Conservation (phyloP, 2,329 filamentous ascomycete species). For the Fusarium sp. region DNA sequence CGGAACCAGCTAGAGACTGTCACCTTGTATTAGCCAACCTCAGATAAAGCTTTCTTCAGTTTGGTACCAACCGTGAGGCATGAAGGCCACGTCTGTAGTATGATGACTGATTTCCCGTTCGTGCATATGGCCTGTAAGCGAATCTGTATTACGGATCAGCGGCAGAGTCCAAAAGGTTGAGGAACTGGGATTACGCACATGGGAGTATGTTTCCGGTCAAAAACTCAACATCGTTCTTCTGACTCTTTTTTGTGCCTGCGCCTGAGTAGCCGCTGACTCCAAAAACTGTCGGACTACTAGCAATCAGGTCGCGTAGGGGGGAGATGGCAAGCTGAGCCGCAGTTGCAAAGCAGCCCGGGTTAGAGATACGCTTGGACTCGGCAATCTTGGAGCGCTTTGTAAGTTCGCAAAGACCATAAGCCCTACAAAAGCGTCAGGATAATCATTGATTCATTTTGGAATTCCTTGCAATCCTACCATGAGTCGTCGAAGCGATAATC, state of each 20-base stretch:
- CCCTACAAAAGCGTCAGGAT: neutral
- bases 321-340: neutral
- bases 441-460: too few species aligned
- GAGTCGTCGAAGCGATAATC: constrained; percentile 91
- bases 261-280: neutral
- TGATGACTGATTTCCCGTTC: constrained; percentile 92
- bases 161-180: too few species aligned
- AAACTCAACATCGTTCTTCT: constrained; percentile 91
- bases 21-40: too few species aligned
- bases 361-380: neutral
- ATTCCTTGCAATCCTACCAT: neutral
- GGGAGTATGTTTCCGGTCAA: constrained; percentile 91
- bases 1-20: constrained; percentile 89
- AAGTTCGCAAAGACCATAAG: neutral
- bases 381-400: constrained; percentile 6
- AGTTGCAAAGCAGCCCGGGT: constrained; percentile 1
- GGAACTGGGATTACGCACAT: constrained; percentile 55
- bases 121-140: constrained; percentile 88
- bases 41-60: too few species aligned
- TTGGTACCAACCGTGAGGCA: constrained; percentile 76
- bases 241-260: constrained; percentile 84
- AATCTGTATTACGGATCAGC: constrained; percentile 40
- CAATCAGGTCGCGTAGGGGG: neutral
- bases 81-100: constrained; percentile 82
- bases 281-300: neutral